phyloP scores from a whole-genome alignment of 345 rosid species.

The Litchi chinensis region DNA sequence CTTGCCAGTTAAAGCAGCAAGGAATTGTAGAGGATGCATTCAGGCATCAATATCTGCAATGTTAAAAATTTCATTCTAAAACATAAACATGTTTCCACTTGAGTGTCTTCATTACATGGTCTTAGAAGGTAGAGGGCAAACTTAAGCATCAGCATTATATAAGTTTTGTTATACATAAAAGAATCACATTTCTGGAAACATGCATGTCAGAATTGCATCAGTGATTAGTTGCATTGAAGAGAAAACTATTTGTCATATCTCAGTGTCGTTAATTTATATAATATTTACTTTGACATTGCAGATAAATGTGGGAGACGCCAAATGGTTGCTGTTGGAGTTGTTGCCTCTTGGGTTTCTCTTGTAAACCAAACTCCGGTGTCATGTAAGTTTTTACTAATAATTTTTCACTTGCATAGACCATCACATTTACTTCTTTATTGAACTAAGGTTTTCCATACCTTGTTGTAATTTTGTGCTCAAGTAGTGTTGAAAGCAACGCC shows the following conservation, averaged over 20 bases:
- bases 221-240: neutral
- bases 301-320: slow-evolving; percentile 67
- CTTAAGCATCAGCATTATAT: neutral
- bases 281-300: slow-evolving; percentile 22
- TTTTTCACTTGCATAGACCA: slow-evolving; percentile 2
- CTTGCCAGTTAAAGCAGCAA: neutral
- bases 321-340: slow-evolving; percentile 56
- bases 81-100: neutral
- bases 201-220: neutral
- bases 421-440: neutral
- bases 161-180: neutral
- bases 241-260: neutral
- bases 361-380: slow-evolving; percentile 51
- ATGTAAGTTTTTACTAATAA: slow-evolving; percentile 48
- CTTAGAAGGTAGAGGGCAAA: neutral
- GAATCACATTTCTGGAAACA: neutral
- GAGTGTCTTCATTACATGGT: neutral
- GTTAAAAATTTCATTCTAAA: neutral
- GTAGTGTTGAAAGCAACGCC: slow-evolving; percentile 25
- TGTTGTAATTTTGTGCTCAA: slow-evolving; percentile 7
- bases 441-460: neutral
- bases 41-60: neutral
- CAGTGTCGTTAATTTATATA: neutral
- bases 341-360: slow-evolving; percentile 63
- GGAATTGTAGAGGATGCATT: neutral